These are phyloP conservation scores for Schwanniomyces sp. DNA, from an alignment of 805 yeast genomes.

Conservation along the genomic window DNA sequence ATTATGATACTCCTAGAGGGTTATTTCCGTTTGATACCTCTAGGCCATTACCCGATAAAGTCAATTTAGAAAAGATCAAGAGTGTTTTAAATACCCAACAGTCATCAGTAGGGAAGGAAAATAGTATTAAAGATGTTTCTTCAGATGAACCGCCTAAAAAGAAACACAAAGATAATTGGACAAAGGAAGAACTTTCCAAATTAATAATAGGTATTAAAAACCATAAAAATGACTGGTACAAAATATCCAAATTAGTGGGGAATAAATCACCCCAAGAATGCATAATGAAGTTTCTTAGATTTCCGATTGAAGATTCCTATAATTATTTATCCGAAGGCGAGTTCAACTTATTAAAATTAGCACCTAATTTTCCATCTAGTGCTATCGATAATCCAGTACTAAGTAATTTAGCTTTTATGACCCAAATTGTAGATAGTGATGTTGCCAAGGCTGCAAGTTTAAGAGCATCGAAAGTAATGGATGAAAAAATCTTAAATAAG, in stretches of 20 bases:
- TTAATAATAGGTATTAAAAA: slow-evolving; percentile 64
- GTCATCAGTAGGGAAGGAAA: neutral
- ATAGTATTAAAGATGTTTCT: neutral
- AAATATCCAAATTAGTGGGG: slow-evolving; percentile 65
- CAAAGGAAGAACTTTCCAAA: slow-evolving; percentile 56
- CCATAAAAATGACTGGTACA: slow-evolving; percentile 75
- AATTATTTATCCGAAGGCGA: slow-evolving; percentile 47
- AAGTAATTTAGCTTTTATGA: slow-evolving; percentile 86
- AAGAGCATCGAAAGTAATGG: slow-evolving; percentile 54
- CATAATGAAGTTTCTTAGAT: slow-evolving; percentile 70
- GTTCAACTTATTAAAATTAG: slow-evolving; percentile 74
- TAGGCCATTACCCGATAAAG: slow-evolving; percentile 58
- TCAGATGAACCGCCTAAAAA: slow-evolving; percentile 19
- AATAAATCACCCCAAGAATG: slow-evolving; percentile 76
- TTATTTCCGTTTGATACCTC: slow-evolving; percentile 87
- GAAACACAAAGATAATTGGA: slow-evolving; percentile 55
- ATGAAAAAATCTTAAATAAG: slow-evolving; percentile 40
- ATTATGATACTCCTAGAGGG: slow-evolving; percentile 88
- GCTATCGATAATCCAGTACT: slow-evolving; percentile 90
- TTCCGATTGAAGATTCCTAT: slow-evolving; percentile 80
- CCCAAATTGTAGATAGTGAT: slow-evolving; percentile 81
- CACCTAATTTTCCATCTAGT: slow-evolving; percentile 82
- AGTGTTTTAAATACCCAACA: slow-evolving; percentile 13
- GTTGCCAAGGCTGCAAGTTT: slow-evolving; percentile 80
- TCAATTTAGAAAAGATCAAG: slow-evolving; percentile 38